These are phyloP conservation scores for Fistulifera pelliculosa DNA, from an alignment of 108 stramenopile species.

Conservation along the genomic window DNA sequence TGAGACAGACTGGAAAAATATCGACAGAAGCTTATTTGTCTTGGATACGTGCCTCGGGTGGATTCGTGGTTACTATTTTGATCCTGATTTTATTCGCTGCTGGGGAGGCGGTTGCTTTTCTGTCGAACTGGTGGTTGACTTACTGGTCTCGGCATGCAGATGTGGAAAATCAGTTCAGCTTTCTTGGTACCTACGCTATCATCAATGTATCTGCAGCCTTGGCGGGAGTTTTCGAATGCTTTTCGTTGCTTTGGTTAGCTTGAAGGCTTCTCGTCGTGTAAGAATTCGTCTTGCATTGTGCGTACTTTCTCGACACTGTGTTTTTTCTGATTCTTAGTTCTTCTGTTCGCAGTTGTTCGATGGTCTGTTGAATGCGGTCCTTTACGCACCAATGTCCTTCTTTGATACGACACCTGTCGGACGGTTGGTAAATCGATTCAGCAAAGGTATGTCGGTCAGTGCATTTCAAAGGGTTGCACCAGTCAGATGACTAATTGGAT, in stretches of 20 bases:
- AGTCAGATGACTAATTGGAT: neutral
- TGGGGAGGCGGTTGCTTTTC: conserved; percentile 39
- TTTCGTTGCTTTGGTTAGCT: conserved; percentile 28
- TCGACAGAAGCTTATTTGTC: conserved; percentile 47
- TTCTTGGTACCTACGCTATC: conserved; percentile 44
- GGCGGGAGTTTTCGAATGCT: conserved; percentile 31
- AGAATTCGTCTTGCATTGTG: neutral
- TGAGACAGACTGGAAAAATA: conserved; percentile 46
- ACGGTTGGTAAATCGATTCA: conserved; percentile 42
- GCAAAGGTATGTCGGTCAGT: conserved; percentile 25
- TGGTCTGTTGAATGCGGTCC: conserved; percentile 25
- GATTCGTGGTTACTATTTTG: conserved; percentile 28
- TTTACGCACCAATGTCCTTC: conserved; percentile 78
- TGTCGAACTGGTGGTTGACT: conserved; percentile 71
- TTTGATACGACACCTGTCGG: conserved; percentile 58
- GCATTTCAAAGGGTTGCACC: neutral
- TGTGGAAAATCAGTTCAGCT: conserved; percentile 10
- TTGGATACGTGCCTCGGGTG: conserved; percentile 80
- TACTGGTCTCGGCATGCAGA: conserved; percentile 31
- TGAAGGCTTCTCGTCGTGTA: conserved; percentile 35
- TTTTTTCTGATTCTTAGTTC: neutral
- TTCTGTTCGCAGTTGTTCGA: conserved; percentile 26
- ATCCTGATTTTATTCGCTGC: conserved; percentile 43
- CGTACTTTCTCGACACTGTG: neutral
- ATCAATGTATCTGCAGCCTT: conserved; percentile 50